Evolutionary conservation across 1,284 basidiomycete genomes (phyloP).

Genomic region (Wolfiporia cocos): DNA sequence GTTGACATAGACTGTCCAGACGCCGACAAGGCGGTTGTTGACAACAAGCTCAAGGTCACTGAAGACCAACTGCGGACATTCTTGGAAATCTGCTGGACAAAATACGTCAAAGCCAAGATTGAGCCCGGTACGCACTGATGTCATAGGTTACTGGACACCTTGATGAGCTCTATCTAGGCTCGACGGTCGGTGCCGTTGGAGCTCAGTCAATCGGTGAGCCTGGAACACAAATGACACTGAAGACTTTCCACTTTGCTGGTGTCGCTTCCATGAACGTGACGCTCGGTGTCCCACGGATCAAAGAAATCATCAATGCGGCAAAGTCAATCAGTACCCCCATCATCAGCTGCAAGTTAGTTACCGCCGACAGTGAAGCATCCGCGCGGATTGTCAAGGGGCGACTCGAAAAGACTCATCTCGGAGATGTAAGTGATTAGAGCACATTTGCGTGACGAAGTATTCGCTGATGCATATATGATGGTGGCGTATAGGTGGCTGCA

Average conservation of each 20-base stretch:
- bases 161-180: constrained; percentile 43
- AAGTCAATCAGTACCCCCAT: constrained; percentile 97
- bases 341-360: constrained; percentile 93
- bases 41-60: constrained; percentile 91
- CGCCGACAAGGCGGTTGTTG: constrained; percentile 66
- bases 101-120: constrained; percentile 91
- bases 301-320: constrained; percentile 99
- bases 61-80: constrained; percentile 76
- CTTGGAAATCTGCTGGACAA: constrained; percentile 84
- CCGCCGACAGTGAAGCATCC: constrained; percentile 78
- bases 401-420: constrained; percentile 91
- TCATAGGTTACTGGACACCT: not conserved
- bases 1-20: constrained; percentile 28
- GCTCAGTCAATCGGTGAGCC: constrained; percentile 99
- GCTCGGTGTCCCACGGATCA: constrained; percentile 98
- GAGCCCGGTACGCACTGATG: constrained; percentile 67
- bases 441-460: not conserved
- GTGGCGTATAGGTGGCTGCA: constrained; percentile 72
- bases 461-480: not conserved
- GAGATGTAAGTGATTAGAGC: constrained; percentile 71
- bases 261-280: constrained; percentile 99
- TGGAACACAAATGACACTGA: constrained; percentile 99
- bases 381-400: constrained; percentile 98
- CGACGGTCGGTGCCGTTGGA: constrained; percentile 97
- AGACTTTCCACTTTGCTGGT: constrained; percentile 99